Evolutionary conservation across 768 basidiomycete species (phyloP).

Genomic region (Termitomyces sp.): DNA sequence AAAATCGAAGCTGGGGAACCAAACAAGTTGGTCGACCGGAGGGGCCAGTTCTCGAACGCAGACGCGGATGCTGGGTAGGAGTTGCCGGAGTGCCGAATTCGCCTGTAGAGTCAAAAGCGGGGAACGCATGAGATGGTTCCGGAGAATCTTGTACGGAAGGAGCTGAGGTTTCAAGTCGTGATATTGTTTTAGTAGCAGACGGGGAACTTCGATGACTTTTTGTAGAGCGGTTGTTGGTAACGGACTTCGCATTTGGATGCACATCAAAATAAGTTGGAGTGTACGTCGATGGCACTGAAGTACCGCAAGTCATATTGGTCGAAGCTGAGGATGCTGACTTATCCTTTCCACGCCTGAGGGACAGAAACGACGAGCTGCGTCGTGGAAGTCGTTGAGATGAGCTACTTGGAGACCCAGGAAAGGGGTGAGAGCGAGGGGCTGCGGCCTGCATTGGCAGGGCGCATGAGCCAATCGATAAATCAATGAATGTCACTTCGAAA

Average conservation of each 20-base stretch:
- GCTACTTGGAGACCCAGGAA: slow-evolving; percentile 24
- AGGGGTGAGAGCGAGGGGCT: slow-evolving; percentile 31
- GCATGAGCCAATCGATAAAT: slow-evolving; percentile 13
- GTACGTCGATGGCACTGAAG: slow-evolving; percentile 26
- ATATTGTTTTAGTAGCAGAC: slow-evolving; percentile 24
- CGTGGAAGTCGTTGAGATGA: slow-evolving; percentile 40
- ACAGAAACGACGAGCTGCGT: slow-evolving; percentile 57
- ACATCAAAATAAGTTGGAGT: slow-evolving; percentile 43
- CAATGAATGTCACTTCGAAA: slow-evolving; percentile 10
- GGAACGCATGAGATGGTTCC: slow-evolving; percentile 39
- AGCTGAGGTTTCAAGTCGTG: slow-evolving; percentile 6
- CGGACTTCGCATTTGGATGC: slow-evolving; percentile 39
- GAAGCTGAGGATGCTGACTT: slow-evolving; percentile 25
- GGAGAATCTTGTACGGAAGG: slow-evolving; percentile 13
- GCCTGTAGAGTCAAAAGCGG: slow-evolving; percentile 32
- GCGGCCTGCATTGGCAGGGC: slow-evolving; percentile 33
- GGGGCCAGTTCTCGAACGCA: slow-evolving; percentile 58
- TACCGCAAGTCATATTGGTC: slow-evolving; percentile 20
- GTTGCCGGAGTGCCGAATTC: slow-evolving; percentile 24
- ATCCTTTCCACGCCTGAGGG: slow-evolving; percentile 49
- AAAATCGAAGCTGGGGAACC: slow-evolving; percentile 56
- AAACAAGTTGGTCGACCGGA: slow-evolving; percentile 41
- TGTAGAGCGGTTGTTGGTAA: slow-evolving; percentile 28
- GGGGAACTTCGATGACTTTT: slow-evolving; percentile 19
- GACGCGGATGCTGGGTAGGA: slow-evolving; percentile 36